Conservation (phyloP, 306 rosid species). For the Betula pendula region DNA sequence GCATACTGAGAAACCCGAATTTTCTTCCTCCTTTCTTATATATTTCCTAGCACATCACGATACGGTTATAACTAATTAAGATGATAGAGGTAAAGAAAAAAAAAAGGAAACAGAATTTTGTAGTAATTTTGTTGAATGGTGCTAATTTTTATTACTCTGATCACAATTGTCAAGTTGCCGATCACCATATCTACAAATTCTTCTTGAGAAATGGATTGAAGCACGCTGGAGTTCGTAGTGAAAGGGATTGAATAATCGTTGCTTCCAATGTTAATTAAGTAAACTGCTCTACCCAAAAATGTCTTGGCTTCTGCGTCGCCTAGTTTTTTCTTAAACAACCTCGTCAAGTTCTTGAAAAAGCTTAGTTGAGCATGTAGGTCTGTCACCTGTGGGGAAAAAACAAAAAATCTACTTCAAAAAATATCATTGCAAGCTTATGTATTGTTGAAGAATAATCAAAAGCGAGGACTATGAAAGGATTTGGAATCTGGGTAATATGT, state of each 20-base stretch:
- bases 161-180: constrained; percentile 26
- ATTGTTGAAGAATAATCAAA: not conserved
- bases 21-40: constrained; percentile 52
- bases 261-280: constrained; percentile 26
- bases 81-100: too few relatives aligned
- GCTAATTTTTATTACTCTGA: constrained; percentile 20
- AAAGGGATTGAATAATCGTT: constrained; percentile 40
- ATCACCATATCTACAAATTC: constrained; percentile 31
- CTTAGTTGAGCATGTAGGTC: constrained; percentile 45
- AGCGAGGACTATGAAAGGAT: too few relatives aligned
- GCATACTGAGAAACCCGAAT: constrained; percentile 40
- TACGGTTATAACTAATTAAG: not conserved
- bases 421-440: not conserved
- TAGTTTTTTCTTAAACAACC: constrained; percentile 20
- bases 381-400: not conserved
- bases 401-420: not conserved
- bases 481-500: too few relatives aligned
- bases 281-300: constrained; percentile 39
- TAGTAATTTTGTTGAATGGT: not conserved
- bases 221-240: not conserved
- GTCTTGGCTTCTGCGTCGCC: constrained; percentile 33
- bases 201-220: constrained; percentile 1
- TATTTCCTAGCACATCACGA: constrained; percentile 30
- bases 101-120: not conserved
- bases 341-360: constrained; percentile 41